Conservation (phyloP, 202 grass and related monocot genomes). For the Musa balbisiana region DNA sequence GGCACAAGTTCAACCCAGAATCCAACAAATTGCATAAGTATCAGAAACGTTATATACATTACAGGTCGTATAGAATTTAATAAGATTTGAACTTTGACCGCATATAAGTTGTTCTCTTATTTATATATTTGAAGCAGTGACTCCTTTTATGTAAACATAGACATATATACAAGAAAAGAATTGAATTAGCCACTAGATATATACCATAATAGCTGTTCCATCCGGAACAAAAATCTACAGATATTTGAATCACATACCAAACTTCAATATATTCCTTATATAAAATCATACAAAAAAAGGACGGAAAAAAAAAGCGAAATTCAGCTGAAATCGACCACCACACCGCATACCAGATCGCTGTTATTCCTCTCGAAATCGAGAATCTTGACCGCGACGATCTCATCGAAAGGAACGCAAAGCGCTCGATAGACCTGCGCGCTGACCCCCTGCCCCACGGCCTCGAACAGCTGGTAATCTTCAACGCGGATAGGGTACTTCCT, state of each 20-base stretch:
- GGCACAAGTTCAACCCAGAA: background rate
- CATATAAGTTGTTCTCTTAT: too few species aligned
- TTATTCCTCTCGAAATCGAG: slow-evolving; percentile 88
- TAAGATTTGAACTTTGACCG: too few species aligned
- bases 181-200: background rate
- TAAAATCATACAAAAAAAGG: background rate
- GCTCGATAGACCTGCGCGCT: slow-evolving; percentile 78
- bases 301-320: background rate
- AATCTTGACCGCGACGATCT: slow-evolving; percentile 81
- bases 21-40: background rate
- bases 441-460: slow-evolving; percentile 76
- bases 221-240: background rate
- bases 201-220: background rate
- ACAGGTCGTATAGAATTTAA: too few species aligned
- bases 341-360: slow-evolving; percentile 60
- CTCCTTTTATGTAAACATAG: too few species aligned
- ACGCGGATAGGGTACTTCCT: slow-evolving; percentile 67
- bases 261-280: background rate
- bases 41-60: background rate
- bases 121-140: too few species aligned
- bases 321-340: background rate
- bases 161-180: background rate
- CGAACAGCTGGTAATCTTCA: slow-evolving; percentile 84
- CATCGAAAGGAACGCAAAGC: slow-evolving; percentile 49
- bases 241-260: background rate